Percentiles rank a stretch among this genome's conserved stretches.
phyloP scores from a whole-genome alignment of 2,329 filamentous ascomycete genomes.

The Trichophyton mentagrophytes region DNA sequence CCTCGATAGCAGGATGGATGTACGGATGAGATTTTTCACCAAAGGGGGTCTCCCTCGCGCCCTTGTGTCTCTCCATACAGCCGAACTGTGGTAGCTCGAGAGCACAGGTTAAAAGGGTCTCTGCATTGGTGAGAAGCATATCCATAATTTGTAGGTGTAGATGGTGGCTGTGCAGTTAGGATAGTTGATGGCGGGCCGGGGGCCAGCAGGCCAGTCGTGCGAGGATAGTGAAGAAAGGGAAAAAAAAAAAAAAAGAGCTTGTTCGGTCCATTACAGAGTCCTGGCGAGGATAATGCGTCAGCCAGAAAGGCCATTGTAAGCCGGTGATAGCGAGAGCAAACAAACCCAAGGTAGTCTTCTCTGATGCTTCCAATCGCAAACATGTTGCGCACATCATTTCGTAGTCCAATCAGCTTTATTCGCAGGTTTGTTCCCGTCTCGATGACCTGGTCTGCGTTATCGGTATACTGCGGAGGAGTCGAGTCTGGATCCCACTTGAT shows the following conservation, averaged over 20 bases:
- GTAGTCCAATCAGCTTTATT: constrained; percentile 84
- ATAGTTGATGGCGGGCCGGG: too few relatives aligned
- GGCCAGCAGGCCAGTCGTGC: background rate
- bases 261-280: constrained; percentile 9
- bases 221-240: background rate
- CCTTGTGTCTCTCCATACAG: background rate
- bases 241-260: background rate
- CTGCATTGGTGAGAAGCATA: background rate
- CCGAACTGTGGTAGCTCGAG: background rate
- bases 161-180: too few relatives aligned
- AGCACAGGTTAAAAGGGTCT: background rate
- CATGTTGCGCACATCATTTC: constrained; percentile 88
- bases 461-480: constrained; percentile 91
- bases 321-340: constrained; percentile 5
- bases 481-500: constrained; percentile 93
- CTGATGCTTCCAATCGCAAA: constrained; percentile 97
- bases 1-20: background rate
- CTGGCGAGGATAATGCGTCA: constrained; percentile 3
- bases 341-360: constrained; percentile 45
- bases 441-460: constrained; percentile 86
- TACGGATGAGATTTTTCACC: background rate
- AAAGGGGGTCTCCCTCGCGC: background rate
- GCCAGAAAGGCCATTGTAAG: background rate
- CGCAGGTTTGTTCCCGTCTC: constrained; percentile 88
- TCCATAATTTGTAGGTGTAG: too few relatives aligned